Conservation (phyloP, 352 stramenopile species). For the Globisporangium sylvaticum region DNA sequence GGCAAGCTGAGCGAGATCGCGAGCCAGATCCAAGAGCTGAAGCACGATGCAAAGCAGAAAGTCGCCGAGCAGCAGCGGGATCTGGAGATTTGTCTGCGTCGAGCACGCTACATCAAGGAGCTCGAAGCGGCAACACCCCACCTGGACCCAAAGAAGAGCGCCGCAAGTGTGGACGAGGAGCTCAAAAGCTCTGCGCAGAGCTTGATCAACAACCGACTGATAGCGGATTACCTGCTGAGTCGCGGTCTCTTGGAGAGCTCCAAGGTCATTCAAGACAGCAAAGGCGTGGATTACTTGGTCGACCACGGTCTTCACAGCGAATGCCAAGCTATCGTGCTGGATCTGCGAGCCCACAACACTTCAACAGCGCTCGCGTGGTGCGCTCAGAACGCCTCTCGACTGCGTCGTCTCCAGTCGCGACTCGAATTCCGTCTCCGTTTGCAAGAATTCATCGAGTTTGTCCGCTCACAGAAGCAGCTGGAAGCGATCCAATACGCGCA, state of each 20-base stretch:
- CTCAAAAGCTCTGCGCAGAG: constrained; percentile 17
- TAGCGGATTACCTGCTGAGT: constrained; percentile 75
- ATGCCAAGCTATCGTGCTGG: constrained; percentile 50
- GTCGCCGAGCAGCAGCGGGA: constrained; percentile 43
- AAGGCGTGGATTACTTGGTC: constrained; percentile 60
- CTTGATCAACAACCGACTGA: constrained; percentile 43
- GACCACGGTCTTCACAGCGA: constrained; percentile 60
- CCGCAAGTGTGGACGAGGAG: constrained; percentile 12
- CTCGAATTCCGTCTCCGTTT: constrained; percentile 74
- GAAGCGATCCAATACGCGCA: constrained; percentile 73
- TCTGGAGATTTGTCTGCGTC: constrained; percentile 49
- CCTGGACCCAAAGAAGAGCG: constrained; percentile 11
- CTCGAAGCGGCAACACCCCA: constrained; percentile 24
- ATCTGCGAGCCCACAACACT: constrained; percentile 47
- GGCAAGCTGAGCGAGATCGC: constrained; percentile 38
- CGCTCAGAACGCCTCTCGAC: constrained; percentile 58
- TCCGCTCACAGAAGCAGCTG: constrained; percentile 64
- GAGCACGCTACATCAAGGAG: constrained; percentile 39
- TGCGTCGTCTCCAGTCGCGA: constrained; percentile 62
- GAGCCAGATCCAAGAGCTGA: constrained; percentile 36
- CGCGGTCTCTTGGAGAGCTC: constrained; percentile 59
- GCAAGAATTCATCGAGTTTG: constrained; percentile 78
- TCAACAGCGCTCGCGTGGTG: constrained; percentile 63
- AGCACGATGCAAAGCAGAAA: constrained; percentile 47
- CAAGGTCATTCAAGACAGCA: constrained; percentile 62